Percentiles rank a stretch among this genome's conserved stretches.
phyloP scores from a whole-genome alignment of 192 early-diverging fungal genomes.

The Chytriomyces sp. region DNA sequence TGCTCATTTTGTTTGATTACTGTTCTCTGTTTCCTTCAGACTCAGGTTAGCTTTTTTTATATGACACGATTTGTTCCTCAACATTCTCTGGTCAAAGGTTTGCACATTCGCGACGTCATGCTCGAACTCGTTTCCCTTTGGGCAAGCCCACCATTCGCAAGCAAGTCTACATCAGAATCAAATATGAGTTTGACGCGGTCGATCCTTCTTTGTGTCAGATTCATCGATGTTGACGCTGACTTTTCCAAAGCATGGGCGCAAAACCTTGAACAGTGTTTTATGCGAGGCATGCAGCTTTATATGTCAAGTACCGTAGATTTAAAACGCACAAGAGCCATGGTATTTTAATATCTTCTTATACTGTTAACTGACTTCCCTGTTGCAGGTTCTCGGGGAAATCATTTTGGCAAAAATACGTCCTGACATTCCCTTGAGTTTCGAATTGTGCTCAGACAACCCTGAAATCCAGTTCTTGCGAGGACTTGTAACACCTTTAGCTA shows the following conservation, averaged over 20 bases:
- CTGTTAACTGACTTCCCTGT: neutral
- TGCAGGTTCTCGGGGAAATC: constrained; percentile 10
- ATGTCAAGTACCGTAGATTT: neutral
- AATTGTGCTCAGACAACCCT: neutral
- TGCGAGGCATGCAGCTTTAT: constrained; percentile 8
- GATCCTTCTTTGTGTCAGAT: neutral
- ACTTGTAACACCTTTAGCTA: neutral
- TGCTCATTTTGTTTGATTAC: neutral
- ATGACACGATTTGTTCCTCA: no score
- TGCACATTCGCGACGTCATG: neutral
- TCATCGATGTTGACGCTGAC: neutral
- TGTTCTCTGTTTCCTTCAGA: neutral
- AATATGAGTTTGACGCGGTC: neutral
- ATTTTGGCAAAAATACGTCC: constrained; percentile 4
- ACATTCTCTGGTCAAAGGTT: neutral
- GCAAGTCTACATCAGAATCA: neutral
- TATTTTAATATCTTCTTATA: neutral
- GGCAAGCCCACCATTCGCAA: constrained; percentile 1
- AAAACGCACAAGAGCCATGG: constrained; percentile 17
- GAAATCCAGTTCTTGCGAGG: neutral
- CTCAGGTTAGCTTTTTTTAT: no score
- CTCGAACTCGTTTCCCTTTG: constrained; percentile 8
- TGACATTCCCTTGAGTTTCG: constrained; percentile 1
- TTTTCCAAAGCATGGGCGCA: neutral
- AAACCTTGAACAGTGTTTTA: constrained; percentile 1